Percentiles rank a stretch among this genome's conserved stretches.
phyloP scores from a whole-genome alignment of 495 filamentous ascomycete species.

The Letharia columbiana region DNA sequence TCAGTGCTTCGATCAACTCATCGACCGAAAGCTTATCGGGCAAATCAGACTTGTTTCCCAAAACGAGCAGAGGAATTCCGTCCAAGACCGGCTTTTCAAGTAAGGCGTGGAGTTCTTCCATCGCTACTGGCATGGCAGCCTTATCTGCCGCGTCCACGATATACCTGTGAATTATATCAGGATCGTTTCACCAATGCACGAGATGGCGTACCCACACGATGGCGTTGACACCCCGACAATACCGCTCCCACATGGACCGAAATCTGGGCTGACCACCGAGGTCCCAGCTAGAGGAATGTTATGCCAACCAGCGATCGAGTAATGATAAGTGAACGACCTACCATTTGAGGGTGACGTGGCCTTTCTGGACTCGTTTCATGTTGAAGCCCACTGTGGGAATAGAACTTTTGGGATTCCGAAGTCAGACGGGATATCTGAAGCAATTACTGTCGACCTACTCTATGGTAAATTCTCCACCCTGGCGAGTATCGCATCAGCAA shows the following conservation, averaged over 20 bases:
- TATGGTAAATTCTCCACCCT: constrained; percentile 98
- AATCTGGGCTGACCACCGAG: constrained; percentile 95
- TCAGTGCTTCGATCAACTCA: constrained; percentile 86
- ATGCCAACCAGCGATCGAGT: constrained; percentile 18
- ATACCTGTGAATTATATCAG: constrained; percentile 49
- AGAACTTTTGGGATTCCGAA: constrained; percentile 50
- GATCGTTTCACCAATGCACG: background rate
- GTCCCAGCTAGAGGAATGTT: constrained; percentile 63
- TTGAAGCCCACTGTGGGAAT: constrained; percentile 99
- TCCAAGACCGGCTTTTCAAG: constrained; percentile 78
- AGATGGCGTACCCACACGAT: constrained; percentile 57
- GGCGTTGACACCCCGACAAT: constrained; percentile 94
- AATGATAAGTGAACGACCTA: constrained; percentile 33
- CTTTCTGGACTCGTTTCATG: constrained; percentile 96
- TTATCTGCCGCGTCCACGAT: constrained; percentile 89
- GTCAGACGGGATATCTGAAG: constrained; percentile 11
- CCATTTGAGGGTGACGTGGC: constrained; percentile 98
- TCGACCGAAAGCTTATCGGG: constrained; percentile 81
- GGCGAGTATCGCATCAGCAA: constrained; percentile 25
- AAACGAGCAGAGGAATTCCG: constrained; percentile 88
- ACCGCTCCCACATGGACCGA: constrained; percentile 98
- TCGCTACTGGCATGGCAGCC: constrained; percentile 72
- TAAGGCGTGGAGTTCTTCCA: constrained; percentile 82
- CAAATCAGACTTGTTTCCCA: constrained; percentile 96
- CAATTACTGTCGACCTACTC: constrained; percentile 61